Percentiles rank a stretch among this genome's conserved stretches.
phyloP scores from a whole-genome alignment of 139 green algal species.

The Astrephomene gubernaculifera region DNA sequence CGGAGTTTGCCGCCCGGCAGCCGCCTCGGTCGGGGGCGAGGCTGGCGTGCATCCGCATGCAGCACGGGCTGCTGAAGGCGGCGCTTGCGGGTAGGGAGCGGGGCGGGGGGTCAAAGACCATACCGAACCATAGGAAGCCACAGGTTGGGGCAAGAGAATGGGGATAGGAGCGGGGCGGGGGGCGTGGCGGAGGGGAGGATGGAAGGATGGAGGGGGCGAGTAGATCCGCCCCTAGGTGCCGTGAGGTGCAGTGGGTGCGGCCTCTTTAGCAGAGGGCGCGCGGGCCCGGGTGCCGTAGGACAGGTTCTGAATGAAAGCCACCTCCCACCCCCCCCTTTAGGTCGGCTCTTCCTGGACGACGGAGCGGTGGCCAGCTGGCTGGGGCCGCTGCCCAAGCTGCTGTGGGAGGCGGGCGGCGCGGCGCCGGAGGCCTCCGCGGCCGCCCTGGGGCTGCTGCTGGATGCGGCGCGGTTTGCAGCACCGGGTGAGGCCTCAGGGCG shows the following conservation, averaged over 20 bases:
- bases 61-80: constrained; percentile 41
- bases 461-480: constrained; percentile 47
- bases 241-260: too few species aligned
- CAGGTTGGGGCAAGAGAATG: too few species aligned
- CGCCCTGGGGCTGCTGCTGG: constrained; percentile 53
- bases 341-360: constrained; percentile 36
- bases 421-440: constrained; percentile 39
- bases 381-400: constrained; percentile 54
- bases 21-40: constrained; percentile 17
- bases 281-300: too few species aligned
- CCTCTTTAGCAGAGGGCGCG: too few species aligned
- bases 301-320: too few species aligned
- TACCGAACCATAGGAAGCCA: not conserved
- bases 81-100: constrained; percentile 4
- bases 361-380: constrained; percentile 51
- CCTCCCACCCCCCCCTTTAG: constrained; percentile 4
- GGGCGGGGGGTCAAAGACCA: not conserved
- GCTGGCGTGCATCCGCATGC: constrained; percentile 42
- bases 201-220: too few species aligned
- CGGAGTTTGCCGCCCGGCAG: constrained; percentile 3
- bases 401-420: constrained; percentile 58
- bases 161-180: too few species aligned
- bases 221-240: too few species aligned
- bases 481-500: not conserved
- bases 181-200: too few species aligned